Conservation (phyloP, 2,329 filamentous ascomycete species). For the Incumbomyces lentus region DNA sequence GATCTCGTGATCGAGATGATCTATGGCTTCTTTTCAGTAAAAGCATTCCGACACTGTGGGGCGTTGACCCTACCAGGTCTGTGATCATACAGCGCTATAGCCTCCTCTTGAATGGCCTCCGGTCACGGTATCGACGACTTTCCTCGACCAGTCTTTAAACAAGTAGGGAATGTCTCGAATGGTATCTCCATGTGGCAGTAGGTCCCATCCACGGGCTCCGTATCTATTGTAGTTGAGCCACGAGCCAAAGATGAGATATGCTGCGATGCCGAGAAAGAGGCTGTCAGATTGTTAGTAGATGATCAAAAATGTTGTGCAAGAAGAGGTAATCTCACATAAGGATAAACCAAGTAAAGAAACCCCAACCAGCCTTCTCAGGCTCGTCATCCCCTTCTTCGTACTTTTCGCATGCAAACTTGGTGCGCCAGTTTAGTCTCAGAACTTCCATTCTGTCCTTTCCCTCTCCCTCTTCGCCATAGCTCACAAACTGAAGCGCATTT, state of each 20-base stretch:
- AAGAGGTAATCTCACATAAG: slow-evolving; percentile 72
- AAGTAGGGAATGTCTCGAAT: slow-evolving; percentile 89
- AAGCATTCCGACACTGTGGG: too few species aligned
- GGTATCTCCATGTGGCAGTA: slow-evolving; percentile 83
- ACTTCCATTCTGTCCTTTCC: slow-evolving; percentile 41
- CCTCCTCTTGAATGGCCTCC: slow-evolving; percentile 76
- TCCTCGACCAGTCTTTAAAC: slow-evolving; percentile 74
- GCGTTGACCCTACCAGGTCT: not conserved
- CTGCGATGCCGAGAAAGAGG: slow-evolving; percentile 69
- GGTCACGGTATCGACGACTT: slow-evolving; percentile 73
- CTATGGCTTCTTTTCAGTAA: too few species aligned
- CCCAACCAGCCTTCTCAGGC: slow-evolving; percentile 54
- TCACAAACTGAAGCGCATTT: slow-evolving; percentile 64
- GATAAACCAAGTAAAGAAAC: slow-evolving; percentile 95
- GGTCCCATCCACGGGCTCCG: slow-evolving; percentile 87
- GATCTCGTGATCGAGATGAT: too few species aligned
- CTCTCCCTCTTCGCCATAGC: slow-evolving; percentile 53
- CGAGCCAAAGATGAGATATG: slow-evolving; percentile 94
- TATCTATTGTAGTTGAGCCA: slow-evolving; percentile 99
- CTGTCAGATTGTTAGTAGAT: slow-evolving; percentile 39
- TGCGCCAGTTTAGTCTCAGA: slow-evolving; percentile 71
- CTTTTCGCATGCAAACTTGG: slow-evolving; percentile 72
- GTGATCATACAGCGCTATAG: slow-evolving; percentile 74
- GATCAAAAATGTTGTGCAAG: slow-evolving; percentile 8
- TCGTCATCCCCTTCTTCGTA: slow-evolving; percentile 36